Evolutionary conservation across 169 alveolate species (phyloP), one percentile per base, ranked within the genome.

Genomic region (Neospora caninum): DNA sequence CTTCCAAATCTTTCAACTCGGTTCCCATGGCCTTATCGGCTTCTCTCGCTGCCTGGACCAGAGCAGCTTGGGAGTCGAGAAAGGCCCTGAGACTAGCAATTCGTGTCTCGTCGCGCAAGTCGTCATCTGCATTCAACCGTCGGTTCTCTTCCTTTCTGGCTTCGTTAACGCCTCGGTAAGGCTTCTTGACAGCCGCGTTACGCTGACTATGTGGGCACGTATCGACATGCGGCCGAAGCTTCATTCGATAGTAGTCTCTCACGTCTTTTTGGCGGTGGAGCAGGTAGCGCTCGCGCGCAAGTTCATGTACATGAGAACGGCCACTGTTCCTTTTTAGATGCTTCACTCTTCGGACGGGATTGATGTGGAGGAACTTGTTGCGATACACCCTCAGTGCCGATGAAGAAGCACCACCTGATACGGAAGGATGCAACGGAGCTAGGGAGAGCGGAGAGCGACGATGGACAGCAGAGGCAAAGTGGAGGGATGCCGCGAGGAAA

Each of bases 241-340:
- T 82, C 38, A 82, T 39, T 25, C 89, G 54, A 38, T 43, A 82
- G 67, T 82, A 82, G 67, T 82, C 89, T 0, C 89, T 64, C 70
- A 93, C 89, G 49, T 93, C 95, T 38, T 91, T 91, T 25, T 86
- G 93, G 53, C 95, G 95, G 49, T 93, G 89, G 31, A 93, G 88
- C 41, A 93, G 58, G 49, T 86, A 86, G 84, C 95, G 80, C 86
- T 93, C 93, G 34, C 95, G 93, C 9, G 95, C 64, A 38, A 93
- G 87, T 73, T 93, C 95, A 31, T 86, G 91, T 45, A 93, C 78
- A 82, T 93, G 95, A 78, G 93, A 80, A 73, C 93, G 89, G 53
- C 95, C 95, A 53, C 95, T 93, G 91, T 93, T 91, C 70, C 95
- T 67, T 67, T 73, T 67, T 86, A 93, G 34, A 45, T 87, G 95